Percentiles rank a stretch among this genome's conserved stretches.
phyloP scores from a whole-genome alignment of 78 protist genomes.

The Andalucia godoyi region DNA sequence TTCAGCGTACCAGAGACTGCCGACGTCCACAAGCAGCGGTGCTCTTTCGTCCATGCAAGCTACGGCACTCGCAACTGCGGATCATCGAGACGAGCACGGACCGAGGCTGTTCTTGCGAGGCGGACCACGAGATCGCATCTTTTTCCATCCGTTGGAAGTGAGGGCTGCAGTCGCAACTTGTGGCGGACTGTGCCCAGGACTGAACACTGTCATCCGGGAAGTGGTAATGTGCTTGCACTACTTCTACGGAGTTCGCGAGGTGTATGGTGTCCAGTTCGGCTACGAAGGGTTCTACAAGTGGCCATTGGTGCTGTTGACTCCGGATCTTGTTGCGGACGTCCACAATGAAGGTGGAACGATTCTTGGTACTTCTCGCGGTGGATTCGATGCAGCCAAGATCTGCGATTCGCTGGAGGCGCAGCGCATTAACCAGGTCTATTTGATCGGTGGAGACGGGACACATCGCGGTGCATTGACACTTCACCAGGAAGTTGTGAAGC shows the following conservation, averaged over 20 bases:
- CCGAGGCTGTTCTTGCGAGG: too few relatives aligned
- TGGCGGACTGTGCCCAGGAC: slow-evolving; percentile 48
- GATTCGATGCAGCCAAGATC: not conserved
- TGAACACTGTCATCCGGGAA: slow-evolving; percentile 28
- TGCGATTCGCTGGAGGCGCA: not conserved
- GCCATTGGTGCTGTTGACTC: not conserved
- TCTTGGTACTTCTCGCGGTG: slow-evolving; percentile 43
- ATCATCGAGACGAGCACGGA: too few relatives aligned
- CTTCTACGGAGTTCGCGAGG: slow-evolving; percentile 16
- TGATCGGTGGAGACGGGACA: slow-evolving; percentile 58
- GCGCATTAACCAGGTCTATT: slow-evolving; percentile 12
- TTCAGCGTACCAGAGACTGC: too few relatives aligned
- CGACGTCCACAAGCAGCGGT: too few relatives aligned
- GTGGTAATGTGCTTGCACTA: not conserved
- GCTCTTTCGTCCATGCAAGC: too few relatives aligned
- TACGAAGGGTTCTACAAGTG: not conserved
- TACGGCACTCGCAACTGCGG: too few relatives aligned
- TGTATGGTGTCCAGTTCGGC: slow-evolving; percentile 23
- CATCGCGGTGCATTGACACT: slow-evolving; percentile 22
- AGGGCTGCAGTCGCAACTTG: slow-evolving; percentile 27
- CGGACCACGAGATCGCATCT: not conserved
- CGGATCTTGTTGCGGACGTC: slow-evolving; percentile 1
- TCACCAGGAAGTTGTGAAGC: not conserved
- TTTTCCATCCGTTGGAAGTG: not conserved
- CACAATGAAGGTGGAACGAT: slow-evolving; percentile 32